Evolutionary conservation across 306 rosid species (phyloP), one percentile per base, ranked within the genome.

Genomic region (Hippophae gyantsensis): DNA sequence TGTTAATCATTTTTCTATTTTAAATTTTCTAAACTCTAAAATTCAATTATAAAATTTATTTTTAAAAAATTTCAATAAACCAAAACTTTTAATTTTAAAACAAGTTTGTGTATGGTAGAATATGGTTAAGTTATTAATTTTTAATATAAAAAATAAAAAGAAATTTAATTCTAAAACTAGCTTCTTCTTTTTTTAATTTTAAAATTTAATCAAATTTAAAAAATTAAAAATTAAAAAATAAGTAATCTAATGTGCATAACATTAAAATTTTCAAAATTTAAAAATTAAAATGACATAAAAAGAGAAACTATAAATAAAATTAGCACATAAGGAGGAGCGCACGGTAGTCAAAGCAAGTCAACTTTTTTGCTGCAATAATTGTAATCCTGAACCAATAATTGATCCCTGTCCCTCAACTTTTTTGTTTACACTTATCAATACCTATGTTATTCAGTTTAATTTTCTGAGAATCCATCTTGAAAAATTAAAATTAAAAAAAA

Each of bases 361-460:
- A 86, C 75, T 78, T 82, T 18, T 76, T 74, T 61, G 53, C 46
- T 63, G 54, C 87, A 78, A 86, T 84, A 69, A 84, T 84, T 74
- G 90, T 59, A 66, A 78, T 68, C 48, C 67, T 59, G 69, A 74
- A 66, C 67, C 87, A 84, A 84, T 84, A 81, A 84, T 84, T 81
- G 90, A 84, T 79, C 58, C 69, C n/a, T 41, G 38, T 7, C 59
- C 70, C 69, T 60, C 68, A 40, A 69, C 72, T 49, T 47, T 75
- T n/a, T n/a, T n/a, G n/a, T n/a, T 63, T 60, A 61, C 57, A 40
- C 54, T 27, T 79, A 66, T 69, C 82, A 81, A 84, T 84, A 81
- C 43, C 67, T 66, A 3, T 6, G 25, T 11, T 52, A 48, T 10
- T 60, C 61, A 7, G 13, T 56, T 60, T 60, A 13, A 12, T 25